Evolutionary conservation across 2,329 filamentous ascomycete species (phyloP).

Genomic region (Daldinia eschscholtzii): DNA sequence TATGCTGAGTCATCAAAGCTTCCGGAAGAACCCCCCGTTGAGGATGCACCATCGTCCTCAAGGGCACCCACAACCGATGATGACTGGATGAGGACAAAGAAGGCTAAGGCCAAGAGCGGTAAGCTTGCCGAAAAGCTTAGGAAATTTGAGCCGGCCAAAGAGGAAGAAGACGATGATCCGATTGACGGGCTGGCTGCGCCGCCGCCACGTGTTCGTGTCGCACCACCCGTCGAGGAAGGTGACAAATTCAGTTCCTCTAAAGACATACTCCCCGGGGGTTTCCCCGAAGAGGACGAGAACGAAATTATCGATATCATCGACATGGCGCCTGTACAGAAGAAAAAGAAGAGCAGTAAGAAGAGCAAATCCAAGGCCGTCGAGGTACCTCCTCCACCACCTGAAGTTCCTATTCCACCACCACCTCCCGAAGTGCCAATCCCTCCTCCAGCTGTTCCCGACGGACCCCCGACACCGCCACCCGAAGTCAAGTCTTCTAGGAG

Average conservation of each 20-base stretch:
- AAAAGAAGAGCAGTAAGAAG: slow-evolving; percentile 60
- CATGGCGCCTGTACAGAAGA: slow-evolving; percentile 59
- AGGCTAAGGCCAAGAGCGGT: slow-evolving; percentile 56
- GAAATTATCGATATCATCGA: slow-evolving; percentile 66
- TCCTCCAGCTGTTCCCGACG: slow-evolving; percentile 63
- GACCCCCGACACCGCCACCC: slow-evolving; percentile 63
- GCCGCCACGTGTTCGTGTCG: slow-evolving; percentile 54
- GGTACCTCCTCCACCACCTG: slow-evolving; percentile 51
- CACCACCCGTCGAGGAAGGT: slow-evolving; percentile 54
- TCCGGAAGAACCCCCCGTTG: slow-evolving; percentile 60
- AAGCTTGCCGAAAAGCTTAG: slow-evolving; percentile 70
- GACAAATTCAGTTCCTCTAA: slow-evolving; percentile 57
- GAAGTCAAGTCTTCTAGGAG: slow-evolving; percentile 75
- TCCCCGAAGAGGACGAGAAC: slow-evolving; percentile 53
- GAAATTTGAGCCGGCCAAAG: slow-evolving; percentile 64
- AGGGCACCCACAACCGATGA: slow-evolving; percentile 52
- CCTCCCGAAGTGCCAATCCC: slow-evolving; percentile 57
- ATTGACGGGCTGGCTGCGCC: slow-evolving; percentile 54
- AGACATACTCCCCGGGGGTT: slow-evolving; percentile 51
- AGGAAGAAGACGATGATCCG: slow-evolving; percentile 54
- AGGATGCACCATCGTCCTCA: slow-evolving; percentile 58
- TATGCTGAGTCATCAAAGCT: slow-evolving; percentile 64
- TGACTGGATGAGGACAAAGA: slow-evolving; percentile 63
- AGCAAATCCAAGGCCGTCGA: slow-evolving; percentile 53
- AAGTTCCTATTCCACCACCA: slow-evolving; percentile 31